phyloP scores from a whole-genome alignment of 1,284 basidiomycete genomes.

The Moesziomyces globuligerus region DNA sequence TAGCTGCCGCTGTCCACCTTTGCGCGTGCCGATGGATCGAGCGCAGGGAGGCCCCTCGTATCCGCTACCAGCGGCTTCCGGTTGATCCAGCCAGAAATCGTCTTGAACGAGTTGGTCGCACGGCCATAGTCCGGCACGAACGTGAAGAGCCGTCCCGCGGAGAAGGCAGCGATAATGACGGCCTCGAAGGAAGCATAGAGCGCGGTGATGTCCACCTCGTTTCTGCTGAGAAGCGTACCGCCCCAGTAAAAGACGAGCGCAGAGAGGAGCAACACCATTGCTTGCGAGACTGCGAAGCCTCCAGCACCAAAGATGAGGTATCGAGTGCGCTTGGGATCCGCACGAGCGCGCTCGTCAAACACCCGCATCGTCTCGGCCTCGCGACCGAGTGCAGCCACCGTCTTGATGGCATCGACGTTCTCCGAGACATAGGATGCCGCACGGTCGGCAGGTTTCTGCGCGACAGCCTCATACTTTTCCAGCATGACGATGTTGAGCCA shows the following conservation, averaged over 20 bases:
- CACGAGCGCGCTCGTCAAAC: constrained; percentile 55
- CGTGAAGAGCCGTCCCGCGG: constrained; percentile 55
- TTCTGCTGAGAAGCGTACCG: constrained; percentile 56
- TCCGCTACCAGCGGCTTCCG: constrained; percentile 47
- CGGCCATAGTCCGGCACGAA: constrained; percentile 60
- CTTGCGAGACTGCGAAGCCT: constrained; percentile 67
- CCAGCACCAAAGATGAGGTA: constrained; percentile 62
- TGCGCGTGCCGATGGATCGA: constrained; percentile 8
- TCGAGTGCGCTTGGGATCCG: constrained; percentile 43
- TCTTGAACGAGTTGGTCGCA: constrained; percentile 50
- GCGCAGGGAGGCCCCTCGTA: constrained; percentile 19
- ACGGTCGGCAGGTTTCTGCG: constrained; percentile 57
- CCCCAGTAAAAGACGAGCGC: constrained; percentile 69
- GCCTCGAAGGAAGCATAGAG: constrained; percentile 67
- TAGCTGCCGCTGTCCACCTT: constrained; percentile 30
- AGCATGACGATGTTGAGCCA: constrained; percentile 66
- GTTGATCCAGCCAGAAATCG: constrained; percentile 55
- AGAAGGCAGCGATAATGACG: constrained; percentile 67
- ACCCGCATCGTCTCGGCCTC: constrained; percentile 64
- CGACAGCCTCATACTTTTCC: constrained; percentile 63
- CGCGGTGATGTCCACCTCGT: constrained; percentile 44
- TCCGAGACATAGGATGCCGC: constrained; percentile 68
- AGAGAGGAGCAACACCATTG: constrained; percentile 63
- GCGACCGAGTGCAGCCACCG: constrained; percentile 68
- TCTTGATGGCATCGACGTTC: constrained; percentile 68